These are phyloP conservation scores for Quercus phellos DNA, from an alignment of 331 rosid genomes.

Conservation along the genomic window DNA sequence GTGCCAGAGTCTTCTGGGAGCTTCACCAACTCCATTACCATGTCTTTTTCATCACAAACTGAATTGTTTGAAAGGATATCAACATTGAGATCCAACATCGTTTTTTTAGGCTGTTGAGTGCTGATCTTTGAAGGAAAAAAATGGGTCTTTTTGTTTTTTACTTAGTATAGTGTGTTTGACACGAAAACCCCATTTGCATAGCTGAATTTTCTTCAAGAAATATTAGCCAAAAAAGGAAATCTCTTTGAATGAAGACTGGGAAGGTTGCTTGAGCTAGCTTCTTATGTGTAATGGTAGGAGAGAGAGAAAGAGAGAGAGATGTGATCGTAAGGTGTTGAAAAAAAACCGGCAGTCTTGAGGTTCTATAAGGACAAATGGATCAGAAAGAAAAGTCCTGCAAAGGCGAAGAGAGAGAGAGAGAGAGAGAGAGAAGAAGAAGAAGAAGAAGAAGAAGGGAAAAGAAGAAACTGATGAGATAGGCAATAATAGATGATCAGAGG, in stretches of 20 bases:
- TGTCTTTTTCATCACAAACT: not conserved
- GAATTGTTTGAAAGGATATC: constrained; percentile 3
- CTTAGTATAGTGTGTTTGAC: not conserved
- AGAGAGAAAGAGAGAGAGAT: not conserved
- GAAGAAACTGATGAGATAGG: constrained; percentile 1
- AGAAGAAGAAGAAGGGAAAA: not conserved
- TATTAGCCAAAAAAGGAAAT: not conserved
- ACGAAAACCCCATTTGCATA: constrained; percentile 8
- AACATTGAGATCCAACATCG: constrained; percentile 55
- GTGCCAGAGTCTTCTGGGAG: constrained; percentile 27
- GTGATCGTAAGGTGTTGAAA: not conserved
- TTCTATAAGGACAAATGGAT: not conserved
- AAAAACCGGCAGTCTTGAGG: not conserved
- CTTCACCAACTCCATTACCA: constrained; percentile 18
- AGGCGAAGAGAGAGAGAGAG: not conserved
- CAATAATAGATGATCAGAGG: constrained; percentile 1
- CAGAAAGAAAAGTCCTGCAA: constrained; percentile 2
- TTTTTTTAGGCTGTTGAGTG: not conserved
- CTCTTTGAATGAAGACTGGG: not conserved
- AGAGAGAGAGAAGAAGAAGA: not conserved
- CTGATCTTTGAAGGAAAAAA: constrained; percentile 4
- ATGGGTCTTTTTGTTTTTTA: not conserved
- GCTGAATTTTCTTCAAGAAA: not conserved
- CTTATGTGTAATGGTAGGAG: not conserved
- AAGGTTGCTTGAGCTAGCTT: not conserved